These are phyloP conservation scores for Ustilago shanxiensis DNA, from an alignment of 1,284 basidiomycete species.

Conservation along the genomic window DNA sequence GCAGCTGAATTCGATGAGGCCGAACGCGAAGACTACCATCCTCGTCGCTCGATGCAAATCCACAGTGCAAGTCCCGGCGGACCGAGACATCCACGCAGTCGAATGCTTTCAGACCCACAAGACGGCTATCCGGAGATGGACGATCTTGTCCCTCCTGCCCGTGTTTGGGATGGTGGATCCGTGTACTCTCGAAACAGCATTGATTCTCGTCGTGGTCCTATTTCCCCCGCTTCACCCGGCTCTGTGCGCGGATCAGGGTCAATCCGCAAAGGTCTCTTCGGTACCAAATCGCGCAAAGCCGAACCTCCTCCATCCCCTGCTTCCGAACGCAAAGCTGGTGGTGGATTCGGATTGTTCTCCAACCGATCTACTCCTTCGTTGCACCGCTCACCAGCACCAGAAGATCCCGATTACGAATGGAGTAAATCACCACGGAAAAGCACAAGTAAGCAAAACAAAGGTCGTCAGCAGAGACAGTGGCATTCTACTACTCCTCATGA, in stretches of 20 bases:
- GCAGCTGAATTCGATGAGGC: constrained; percentile 17
- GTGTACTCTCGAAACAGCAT: constrained; percentile 24
- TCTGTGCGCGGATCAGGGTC: neutral
- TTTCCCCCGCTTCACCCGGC: neutral
- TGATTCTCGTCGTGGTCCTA: constrained; percentile 12
- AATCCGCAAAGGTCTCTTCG: constrained; percentile 16
- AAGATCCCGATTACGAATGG: constrained; percentile 50
- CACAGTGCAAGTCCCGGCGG: neutral
- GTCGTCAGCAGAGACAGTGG: constrained; percentile 31
- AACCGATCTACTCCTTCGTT: constrained; percentile 43
- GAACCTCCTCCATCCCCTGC: constrained; percentile 7
- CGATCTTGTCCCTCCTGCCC: constrained; percentile 36
- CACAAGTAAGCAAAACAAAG: neutral
- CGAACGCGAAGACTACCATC: constrained; percentile 8
- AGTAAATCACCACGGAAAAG: constrained; percentile 8
- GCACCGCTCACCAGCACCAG: constrained; percentile 33
- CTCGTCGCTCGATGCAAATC: constrained; percentile 18
- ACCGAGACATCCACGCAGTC: constrained; percentile 15
- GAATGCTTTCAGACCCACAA: constrained; percentile 11
- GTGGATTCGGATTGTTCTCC: constrained; percentile 23
- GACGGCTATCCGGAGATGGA: constrained; percentile 41
- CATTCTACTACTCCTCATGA: constrained; percentile 31
- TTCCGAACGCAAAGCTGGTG: constrained; percentile 6
- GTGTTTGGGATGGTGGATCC: constrained; percentile 25
- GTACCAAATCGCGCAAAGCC: neutral